phyloP scores from a whole-genome alignment of 2,329 filamentous ascomycete genomes.

The Dothistroma septosporum region DNA sequence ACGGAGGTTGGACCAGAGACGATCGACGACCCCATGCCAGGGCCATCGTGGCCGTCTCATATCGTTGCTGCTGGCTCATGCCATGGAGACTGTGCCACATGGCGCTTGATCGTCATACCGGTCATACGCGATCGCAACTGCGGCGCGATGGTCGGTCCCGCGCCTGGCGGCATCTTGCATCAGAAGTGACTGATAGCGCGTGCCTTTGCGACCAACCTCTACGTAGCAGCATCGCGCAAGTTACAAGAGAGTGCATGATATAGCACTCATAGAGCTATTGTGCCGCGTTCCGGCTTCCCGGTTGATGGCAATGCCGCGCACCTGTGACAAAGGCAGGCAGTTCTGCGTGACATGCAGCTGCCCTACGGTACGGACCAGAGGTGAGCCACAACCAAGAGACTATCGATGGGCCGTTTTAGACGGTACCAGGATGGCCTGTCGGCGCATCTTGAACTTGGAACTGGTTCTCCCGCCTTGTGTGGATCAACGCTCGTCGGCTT shows the following conservation, averaged over 20 bases:
- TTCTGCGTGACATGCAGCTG: slow-evolving; percentile 12
- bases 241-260: background rate
- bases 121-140: slow-evolving; percentile 4
- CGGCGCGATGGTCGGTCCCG: slow-evolving; percentile 2
- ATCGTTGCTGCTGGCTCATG: slow-evolving; percentile 15
- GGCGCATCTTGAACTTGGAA: slow-evolving; percentile 15
- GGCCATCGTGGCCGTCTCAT: slow-evolving; percentile 14
- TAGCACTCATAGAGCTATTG: background rate
- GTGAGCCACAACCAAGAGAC: slow-evolving; percentile 6
- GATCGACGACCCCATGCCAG: slow-evolving; percentile 15
- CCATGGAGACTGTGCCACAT: slow-evolving; percentile 19
- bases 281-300: slow-evolving; percentile 8
- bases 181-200: background rate
- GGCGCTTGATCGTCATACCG: slow-evolving; percentile 17
- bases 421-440: slow-evolving; percentile 19
- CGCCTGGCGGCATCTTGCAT: slow-evolving; percentile 7
- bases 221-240: background rate
- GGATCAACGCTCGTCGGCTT: slow-evolving; percentile 20
- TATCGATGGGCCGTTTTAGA: slow-evolving; percentile 18
- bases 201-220: background rate
- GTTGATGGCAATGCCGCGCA: slow-evolving; percentile 14
- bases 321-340: slow-evolving; percentile 7
- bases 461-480: slow-evolving; percentile 16
- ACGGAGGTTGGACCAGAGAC: slow-evolving; percentile 14
- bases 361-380: slow-evolving; percentile 7